These are phyloP conservation scores for Lizonia empirigonia DNA, from an alignment of 2,329 filamentous ascomycete genomes.

Conservation along the genomic window DNA sequence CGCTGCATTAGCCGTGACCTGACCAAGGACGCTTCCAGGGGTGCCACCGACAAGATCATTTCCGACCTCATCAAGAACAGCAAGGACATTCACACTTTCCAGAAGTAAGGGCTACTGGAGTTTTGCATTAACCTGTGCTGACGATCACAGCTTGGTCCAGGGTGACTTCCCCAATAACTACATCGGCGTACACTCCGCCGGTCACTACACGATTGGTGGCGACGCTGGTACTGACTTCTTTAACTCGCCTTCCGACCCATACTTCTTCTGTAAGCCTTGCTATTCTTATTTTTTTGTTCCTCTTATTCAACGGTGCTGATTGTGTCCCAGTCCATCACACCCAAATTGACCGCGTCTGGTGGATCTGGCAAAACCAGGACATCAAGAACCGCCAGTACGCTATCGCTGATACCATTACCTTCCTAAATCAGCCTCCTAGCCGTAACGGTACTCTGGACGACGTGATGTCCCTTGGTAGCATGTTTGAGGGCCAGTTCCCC, in stretches of 20 bases:
- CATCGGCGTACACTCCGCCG: slow-evolving; percentile 52
- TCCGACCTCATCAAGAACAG: slow-evolving; percentile 30
- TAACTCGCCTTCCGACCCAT: slow-evolving; percentile 53
- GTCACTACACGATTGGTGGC: slow-evolving; percentile 54
- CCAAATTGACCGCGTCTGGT: slow-evolving; percentile 56
- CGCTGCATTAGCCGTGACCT: slow-evolving; percentile 50
- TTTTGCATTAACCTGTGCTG: not conserved
- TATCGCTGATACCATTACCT: slow-evolving; percentile 54
- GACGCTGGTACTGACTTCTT: slow-evolving; percentile 55
- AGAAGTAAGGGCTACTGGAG: slow-evolving; percentile 30
- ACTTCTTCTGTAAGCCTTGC: slow-evolving; percentile 51
- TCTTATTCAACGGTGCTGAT: not conserved
- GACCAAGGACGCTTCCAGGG: slow-evolving; percentile 28
- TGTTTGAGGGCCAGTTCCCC: slow-evolving; percentile 41
- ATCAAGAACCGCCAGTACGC: slow-evolving; percentile 44
- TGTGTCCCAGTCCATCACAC: slow-evolving; percentile 49
- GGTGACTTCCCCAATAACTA: slow-evolving; percentile 43
- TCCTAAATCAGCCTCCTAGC: slow-evolving; percentile 52
- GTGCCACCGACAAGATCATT: slow-evolving; percentile 32
- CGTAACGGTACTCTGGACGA: slow-evolving; percentile 55
- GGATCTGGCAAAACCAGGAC: slow-evolving; percentile 59
- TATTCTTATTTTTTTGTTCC: not conserved
- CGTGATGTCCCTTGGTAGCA: slow-evolving; percentile 46
- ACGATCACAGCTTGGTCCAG: slow-evolving; percentile 39
- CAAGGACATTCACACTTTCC: slow-evolving; percentile 42